Conservation (phyloP, 2,329 filamentous ascomycete genomes). For the Microdochium nivale region DNA sequence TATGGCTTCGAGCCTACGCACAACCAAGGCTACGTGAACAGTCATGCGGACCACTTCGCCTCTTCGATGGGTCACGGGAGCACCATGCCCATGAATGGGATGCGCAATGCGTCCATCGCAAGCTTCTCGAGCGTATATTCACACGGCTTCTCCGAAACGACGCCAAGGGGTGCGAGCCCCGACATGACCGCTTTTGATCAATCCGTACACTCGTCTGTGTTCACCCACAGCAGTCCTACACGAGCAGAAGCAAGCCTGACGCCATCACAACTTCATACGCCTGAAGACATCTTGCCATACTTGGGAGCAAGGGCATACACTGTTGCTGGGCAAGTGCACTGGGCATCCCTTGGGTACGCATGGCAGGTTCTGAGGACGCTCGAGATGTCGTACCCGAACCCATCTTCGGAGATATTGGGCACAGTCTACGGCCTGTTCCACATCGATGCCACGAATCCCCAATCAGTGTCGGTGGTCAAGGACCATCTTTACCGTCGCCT, state of each 20-base stretch:
- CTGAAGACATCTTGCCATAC: slow-evolving; percentile 9
- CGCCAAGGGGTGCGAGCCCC: not conserved
- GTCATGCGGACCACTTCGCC: not conserved
- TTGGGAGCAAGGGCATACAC: slow-evolving; percentile 7
- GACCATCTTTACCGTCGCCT: not conserved
- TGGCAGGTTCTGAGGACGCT: slow-evolving; percentile 1
- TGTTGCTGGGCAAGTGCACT: slow-evolving; percentile 9
- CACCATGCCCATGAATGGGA: not conserved
- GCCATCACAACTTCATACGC: slow-evolving; percentile 5
- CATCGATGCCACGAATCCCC: not conserved
- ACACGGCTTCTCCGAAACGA: not conserved
- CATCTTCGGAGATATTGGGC: not conserved
- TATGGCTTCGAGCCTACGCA: not conserved
- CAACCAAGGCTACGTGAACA: not conserved
- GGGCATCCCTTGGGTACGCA: slow-evolving; percentile 7
- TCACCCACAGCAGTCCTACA: not conserved
- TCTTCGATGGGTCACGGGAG: not conserved
- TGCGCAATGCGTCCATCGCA: not conserved
- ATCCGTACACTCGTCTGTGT: not conserved
- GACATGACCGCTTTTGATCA: not conserved
- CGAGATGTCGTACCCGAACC: not conserved
- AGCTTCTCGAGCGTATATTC: not conserved
- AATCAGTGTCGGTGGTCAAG: not conserved
- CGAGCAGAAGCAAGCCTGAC: not conserved
- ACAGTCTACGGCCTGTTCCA: not conserved